Conservation (phyloP, 768 basidiomycete genomes). For the Tephrocybe sp. region DNA sequence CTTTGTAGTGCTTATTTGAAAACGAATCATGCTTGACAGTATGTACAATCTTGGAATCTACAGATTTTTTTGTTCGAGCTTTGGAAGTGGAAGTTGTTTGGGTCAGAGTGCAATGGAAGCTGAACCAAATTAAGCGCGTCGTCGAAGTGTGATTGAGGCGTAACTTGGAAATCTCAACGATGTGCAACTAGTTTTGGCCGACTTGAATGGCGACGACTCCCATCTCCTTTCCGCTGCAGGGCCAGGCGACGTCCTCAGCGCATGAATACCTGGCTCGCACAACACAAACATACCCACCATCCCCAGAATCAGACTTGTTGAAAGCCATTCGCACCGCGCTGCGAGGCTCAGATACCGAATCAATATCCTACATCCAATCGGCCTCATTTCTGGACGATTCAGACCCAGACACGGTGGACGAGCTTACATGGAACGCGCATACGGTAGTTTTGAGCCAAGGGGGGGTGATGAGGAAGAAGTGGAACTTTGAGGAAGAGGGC, state of each 20-base stretch:
- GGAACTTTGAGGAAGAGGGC: conserved; percentile 71
- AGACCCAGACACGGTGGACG: conserved; percentile 52
- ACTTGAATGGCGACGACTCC: not conserved
- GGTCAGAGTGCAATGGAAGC: not conserved
- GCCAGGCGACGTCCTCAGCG: conserved; percentile 43
- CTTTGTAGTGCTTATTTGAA: conserved; percentile 2
- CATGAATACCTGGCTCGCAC: conserved; percentile 37
- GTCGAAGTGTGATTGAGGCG: conserved; percentile 7
- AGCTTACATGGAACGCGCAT: conserved; percentile 69
- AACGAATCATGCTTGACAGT: not conserved
- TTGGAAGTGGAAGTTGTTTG: not conserved
- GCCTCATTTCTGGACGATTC: conserved; percentile 38
- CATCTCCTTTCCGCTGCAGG: conserved; percentile 42
- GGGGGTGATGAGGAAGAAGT: conserved; percentile 68
- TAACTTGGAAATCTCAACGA: not conserved
- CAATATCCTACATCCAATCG: conserved; percentile 40
- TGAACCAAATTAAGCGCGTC: conserved; percentile 11
- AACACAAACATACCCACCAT: conserved; percentile 17
- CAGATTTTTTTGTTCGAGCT: not conserved
- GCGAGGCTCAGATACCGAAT: conserved; percentile 49
- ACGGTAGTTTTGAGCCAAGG: conserved; percentile 66
- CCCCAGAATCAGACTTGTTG: conserved; percentile 43
- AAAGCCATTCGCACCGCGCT: conserved; percentile 60
- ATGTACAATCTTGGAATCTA: conserved; percentile 11
- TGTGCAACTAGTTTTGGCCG: conserved; percentile 9